Evolutionary conservation across 2,329 filamentous ascomycete species (phyloP).

Genomic region (Penicillium sp.): DNA sequence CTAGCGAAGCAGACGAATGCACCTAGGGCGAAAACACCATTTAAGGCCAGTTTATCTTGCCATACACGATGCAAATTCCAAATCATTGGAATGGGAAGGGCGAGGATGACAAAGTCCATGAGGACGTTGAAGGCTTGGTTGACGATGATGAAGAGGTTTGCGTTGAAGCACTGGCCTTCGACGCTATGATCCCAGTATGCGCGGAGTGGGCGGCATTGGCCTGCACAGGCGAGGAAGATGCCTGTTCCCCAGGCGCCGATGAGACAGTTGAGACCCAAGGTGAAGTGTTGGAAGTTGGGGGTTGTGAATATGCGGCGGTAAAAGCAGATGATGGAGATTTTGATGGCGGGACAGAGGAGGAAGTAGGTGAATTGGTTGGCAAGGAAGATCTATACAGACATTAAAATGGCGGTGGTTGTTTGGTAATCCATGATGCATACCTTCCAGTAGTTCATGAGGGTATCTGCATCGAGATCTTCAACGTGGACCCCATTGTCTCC

Average conservation of each 20-base stretch:
- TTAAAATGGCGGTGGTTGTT: not conserved
- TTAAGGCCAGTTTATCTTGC: constrained; percentile 42
- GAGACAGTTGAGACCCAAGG: constrained; percentile 34
- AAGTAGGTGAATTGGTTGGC: constrained; percentile 43
- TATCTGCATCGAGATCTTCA: constrained; percentile 24
- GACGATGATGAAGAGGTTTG: constrained; percentile 36
- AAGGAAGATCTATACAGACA: constrained; percentile 35
- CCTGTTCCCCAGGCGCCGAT: constrained; percentile 35
- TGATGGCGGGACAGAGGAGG: constrained; percentile 37
- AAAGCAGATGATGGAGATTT: constrained; percentile 42
- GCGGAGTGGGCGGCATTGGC: constrained; percentile 37
- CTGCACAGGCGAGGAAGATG: constrained; percentile 39
- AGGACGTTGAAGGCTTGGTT: constrained; percentile 41
- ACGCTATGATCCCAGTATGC: constrained; percentile 38
- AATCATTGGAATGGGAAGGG: constrained; percentile 40
- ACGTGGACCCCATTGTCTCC: constrained; percentile 37
- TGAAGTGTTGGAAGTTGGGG: constrained; percentile 32
- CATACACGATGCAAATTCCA: constrained; percentile 39
- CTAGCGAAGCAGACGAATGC: constrained; percentile 43
- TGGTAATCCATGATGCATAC: constrained; percentile 17
- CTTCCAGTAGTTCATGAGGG: constrained; percentile 37
- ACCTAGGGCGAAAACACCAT: constrained; percentile 38
- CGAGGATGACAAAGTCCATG: constrained; percentile 40
- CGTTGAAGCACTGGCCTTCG: constrained; percentile 34
- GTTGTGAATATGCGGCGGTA: constrained; percentile 40